Base-by-base conservation (phyloP, 225 moss, liverwort and hornwort species). In the Pseudoscleropodium purum region DNA sequence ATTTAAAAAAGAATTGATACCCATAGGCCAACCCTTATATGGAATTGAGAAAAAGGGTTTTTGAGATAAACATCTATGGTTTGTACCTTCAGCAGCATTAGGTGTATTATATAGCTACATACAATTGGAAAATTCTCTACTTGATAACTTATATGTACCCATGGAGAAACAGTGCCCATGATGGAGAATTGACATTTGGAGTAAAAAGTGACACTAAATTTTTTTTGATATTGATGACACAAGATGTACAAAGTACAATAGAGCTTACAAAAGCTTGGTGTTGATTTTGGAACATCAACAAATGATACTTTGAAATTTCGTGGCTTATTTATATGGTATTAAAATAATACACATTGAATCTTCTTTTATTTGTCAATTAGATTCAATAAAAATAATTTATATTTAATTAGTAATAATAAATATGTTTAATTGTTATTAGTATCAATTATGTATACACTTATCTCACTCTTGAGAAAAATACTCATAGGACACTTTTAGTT, bases 401-500 rank as follows among this genome's bases (percentile, higher is more conserved):
- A 1, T 37, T 21, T 21, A 21, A 57, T 19, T 19, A 20, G 1
- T 12, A 68, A 21, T 69, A 7, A 1, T 7, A n/a, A n/a, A 1
- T 69, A 23, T 69, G 69, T 7, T 69, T 4, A 69, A 1, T 23
- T 23, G 21, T 37, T 67, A 39, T 13, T 70, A 70, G 24, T 39
- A 13, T 24, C 69, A 70, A 70, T 24, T 13, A 70, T 7, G 4
- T 4, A 7, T 39, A 7, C 14, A 39, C 20, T 68, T 68, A 21
- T 2, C 5, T n/a, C 13, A n/a, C 13, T n/a, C 23, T 23, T 68
- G 21, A n/a, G 12, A 68, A n/a, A 21, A n/a, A 0, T 0, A 18
- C 4, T 21, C 2, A 0, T 70, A 70, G 4, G 14, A 39, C 2
- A 39, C 4, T 4, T 14, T 41, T 72, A 8, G 5, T 41, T 41